Percentiles rank a stretch among this genome's conserved stretches.
These are phyloP conservation scores for Sherardia arvensis DNA, from an alignment of 257 asterid genomes.

Conservation along the genomic window DNA sequence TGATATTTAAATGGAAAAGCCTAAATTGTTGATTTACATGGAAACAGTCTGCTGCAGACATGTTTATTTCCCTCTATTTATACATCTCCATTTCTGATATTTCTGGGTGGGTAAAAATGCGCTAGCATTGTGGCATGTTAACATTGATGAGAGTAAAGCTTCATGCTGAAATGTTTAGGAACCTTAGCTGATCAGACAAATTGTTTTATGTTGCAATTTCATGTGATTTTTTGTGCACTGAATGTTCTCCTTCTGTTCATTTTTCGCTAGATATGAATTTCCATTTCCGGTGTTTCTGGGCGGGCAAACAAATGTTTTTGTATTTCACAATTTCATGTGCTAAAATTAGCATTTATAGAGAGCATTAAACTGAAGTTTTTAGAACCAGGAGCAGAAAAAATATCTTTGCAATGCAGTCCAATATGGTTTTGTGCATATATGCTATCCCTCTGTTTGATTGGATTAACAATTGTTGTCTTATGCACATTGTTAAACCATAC, in stretches of 20 bases:
- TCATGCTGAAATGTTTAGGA: background rate
- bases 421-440: slow-evolving; percentile 1
- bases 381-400: background rate
- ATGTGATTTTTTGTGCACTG: background rate
- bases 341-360: background rate
- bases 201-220: background rate
- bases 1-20: background rate
- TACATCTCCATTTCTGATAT: background rate
- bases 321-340: background rate
- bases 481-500: background rate
- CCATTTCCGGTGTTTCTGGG: background rate
- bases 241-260: background rate
- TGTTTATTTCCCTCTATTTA: background rate
- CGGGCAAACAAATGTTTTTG: background rate
- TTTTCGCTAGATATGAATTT: background rate
- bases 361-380: background rate
- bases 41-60: background rate
- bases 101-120: background rate
- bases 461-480: background rate
- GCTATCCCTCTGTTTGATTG: background rate
- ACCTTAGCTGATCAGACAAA: background rate
- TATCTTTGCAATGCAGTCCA: background rate
- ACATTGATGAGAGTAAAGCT: background rate
- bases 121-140: background rate
- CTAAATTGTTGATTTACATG: background rate